Base-by-base conservation (phyloP, 179 eudicot genomes). In the Patellifolia procumbens region DNA sequence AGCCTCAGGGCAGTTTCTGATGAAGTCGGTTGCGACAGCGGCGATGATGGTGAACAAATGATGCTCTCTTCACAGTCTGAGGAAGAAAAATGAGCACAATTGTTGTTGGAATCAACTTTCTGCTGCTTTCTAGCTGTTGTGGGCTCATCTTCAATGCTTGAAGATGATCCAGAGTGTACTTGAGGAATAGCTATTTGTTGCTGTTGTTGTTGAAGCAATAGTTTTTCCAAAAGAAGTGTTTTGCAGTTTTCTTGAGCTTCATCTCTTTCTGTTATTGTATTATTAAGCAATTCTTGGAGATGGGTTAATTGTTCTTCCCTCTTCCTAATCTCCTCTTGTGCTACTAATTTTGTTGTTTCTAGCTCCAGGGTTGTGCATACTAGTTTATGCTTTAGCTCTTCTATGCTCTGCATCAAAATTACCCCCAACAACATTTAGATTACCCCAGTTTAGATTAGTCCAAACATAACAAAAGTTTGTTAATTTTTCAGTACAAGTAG, bases 31-130 rank as follows among this genome's bases (percentile, higher is more conserved):
- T 55, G 39, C 28, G 51, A 76, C 11, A 46, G 61, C n/a, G 74
- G 73, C 2, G 67, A 15, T 46, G 39, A 77, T 20, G 72, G 64
- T 8, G 81, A 60, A 0, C 92, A 88, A 52, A 89, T 87, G 0
- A 84, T 89, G 89, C 91, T 89, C 71, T 89, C 96, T 69, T 91
- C 96, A 26, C 87, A 84, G 34, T 89, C 93, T 1, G 97, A 88
- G 3, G 87, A 82, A 5, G 94, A 87, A 6, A 87, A 77, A 72
- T 86, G 59, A 16, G 56, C 56, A 15, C n/a, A 37, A 68, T 48
- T 66, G 70, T 66, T 68, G 74, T 45, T 52, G 63, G 26, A 49
- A 16, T 52, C 48, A 1, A 29, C 22, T 8, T n/a, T 39, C 29
- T 39, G 43, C 43, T 5, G 43, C 43, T 63, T 76, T 71, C 15